Evolutionary conservation across 1,284 basidiomycete species (phyloP), one percentile per base, ranked within the genome.

Genomic region (Sutorius eximius): DNA sequence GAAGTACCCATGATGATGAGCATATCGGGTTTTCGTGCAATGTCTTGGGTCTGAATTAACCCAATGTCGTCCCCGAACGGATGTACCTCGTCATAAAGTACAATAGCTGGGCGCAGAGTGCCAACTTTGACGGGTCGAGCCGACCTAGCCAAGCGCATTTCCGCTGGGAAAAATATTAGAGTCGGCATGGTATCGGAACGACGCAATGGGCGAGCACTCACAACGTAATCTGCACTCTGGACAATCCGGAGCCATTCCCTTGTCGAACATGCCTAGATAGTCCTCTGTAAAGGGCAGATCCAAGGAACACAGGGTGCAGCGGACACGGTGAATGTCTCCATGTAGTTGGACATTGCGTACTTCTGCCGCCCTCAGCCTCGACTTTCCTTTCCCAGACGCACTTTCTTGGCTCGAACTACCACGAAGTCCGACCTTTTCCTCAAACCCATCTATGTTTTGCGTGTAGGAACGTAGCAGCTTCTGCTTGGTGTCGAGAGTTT

Each of bases 1-100:
- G 92, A 95, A 15, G 95, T 98, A 40, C 95, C 95, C 87, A 97
- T 96, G 61, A 98, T 89, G 64, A 98, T 87, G 41, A 98, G 78
- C 74, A 97, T 80, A 67, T 98, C 95, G 1, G 95, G 95, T 64
- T 85, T 86, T 49, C 85, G 84, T 12, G 75, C 71, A 15, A 94
- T 69, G 70, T 96, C 94, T 20, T 79, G 74, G 2, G 82, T 76
- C 60, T 93, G 87, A 13, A 95, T 86, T 45, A 72, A 70, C 33
- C 90, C 93, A 60, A 95, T 95, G 52, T 93, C 87, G 62, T 94
- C 89, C 0, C 92, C 91, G 15, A 91, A 77, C 3, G 93, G 92
- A 71, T 95, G 93, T 0, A 86, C 79, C 71, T 96, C 93, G 66
- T 94, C 91, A 68, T 96, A 96, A 5, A 96, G 78, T 7, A 96